These are phyloP conservation scores for Cunninghamia lanceolata DNA, from an alignment of 75 land plant genomes.

Conservation along the genomic window DNA sequence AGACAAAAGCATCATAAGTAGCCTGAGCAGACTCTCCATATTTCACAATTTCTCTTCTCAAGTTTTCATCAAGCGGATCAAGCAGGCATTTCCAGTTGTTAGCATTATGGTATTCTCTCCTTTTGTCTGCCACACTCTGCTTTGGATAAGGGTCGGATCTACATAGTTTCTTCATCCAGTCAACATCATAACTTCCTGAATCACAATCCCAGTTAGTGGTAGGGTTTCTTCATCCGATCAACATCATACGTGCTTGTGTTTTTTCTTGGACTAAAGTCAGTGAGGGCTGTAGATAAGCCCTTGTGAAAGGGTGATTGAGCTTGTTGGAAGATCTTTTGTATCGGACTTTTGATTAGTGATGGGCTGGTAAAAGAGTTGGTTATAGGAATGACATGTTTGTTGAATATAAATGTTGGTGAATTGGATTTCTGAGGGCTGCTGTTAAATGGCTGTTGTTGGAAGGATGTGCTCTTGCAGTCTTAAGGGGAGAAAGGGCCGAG, in stretches of 20 bases:
- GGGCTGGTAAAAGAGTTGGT: no score
- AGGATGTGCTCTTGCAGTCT: no score
- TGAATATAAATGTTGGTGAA: no score
- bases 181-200: not conserved
- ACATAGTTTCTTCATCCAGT: not conserved
- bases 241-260: not conserved
- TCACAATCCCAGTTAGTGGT: not conserved
- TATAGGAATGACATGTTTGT: no score
- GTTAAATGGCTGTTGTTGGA: no score
- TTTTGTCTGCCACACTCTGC: constrained; percentile 9
- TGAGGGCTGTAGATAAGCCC: not conserved
- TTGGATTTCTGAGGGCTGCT: no score
- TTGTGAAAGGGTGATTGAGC: not conserved
- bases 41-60: constrained; percentile 52
- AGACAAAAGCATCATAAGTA: constrained; percentile 44
- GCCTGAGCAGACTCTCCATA: constrained; percentile 62
- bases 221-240: no score
- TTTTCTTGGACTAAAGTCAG: not conserved
- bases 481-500: no score
- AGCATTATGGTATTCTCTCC: constrained; percentile 49
- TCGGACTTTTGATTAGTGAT: not conserved
- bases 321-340: not conserved
- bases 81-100: constrained; percentile 58
- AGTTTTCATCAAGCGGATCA: constrained; percentile 50
- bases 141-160: not conserved